Base-by-base conservation (phyloP, 2,329 filamentous ascomycete genomes). In the Clarireedia paspali region DNA sequence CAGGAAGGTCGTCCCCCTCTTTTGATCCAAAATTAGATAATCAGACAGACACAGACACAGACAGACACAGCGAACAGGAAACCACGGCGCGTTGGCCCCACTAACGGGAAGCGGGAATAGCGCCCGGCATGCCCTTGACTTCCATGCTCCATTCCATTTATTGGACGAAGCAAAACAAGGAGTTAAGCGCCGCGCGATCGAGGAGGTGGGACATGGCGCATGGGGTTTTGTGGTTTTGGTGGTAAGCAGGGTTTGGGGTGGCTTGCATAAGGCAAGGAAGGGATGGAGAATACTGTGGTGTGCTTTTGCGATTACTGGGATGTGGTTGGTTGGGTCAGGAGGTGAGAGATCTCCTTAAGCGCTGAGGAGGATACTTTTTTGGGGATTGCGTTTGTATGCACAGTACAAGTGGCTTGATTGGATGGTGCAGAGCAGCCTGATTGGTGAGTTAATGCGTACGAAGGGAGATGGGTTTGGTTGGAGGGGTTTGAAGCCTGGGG, bases 131-230 rank as follows among this genome's bases (percentile, higher is more conserved):
- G 6, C 14, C 5, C 10, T 42, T 12, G 6, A n/a, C 15, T 30
- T 30, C 36, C 6, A 17, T 42, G 36, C 34, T 42, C 20, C 20
- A 42, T 20, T 42, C 20, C 9, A n/a, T 47, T 39, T 5, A 53
- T 46, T 38, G 34, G 30, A 30, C n/a, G 17, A 24, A 40, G 27
- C 26, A 27, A 39, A 27, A 44, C 46, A 55, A 17, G 53, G 26
- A n/a, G 39, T 24, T 55, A 55, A 55, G 53, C 53, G 53, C 53
- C 53, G 52, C 24, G 24, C 20, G 36, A 49, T 54, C 52, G 46
- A 42, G 40, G 26, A 9, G 26, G 26, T 20, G 15, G 14, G 17
- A 46, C 34, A 53, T 30, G 40, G 23, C 30, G 30, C 30, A 34
- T 34, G 30, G 30, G 30, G 20, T 20, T 20, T 20, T 20, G 2